A percentile compares a stretch with the other conserved stretches of the same genome.
Evolutionary conservation across 2,329 filamentous ascomycete genomes (phyloP).

Genomic region (Torrubiellomyces zombiae): DNA sequence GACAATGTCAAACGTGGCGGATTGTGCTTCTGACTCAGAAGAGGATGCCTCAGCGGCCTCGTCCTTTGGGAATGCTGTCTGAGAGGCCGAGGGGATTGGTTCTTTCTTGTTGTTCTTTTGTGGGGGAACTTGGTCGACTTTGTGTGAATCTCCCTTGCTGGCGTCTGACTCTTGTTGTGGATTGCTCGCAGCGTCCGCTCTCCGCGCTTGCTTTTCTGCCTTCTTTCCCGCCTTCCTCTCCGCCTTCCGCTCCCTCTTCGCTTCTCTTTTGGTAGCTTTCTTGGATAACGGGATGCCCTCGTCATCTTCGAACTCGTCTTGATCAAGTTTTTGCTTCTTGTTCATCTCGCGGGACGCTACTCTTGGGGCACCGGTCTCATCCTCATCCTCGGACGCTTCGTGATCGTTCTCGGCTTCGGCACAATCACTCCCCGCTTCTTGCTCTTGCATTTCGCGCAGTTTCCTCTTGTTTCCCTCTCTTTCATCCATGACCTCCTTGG

Average conservation of each 20-base stretch:
- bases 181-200: too few relatives aligned
- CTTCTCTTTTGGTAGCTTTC: conserved; percentile 36
- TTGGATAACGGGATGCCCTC: conserved; percentile 20
- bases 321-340: conserved; percentile 34
- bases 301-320: conserved; percentile 11
- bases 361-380: conserved; percentile 23
- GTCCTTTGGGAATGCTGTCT: conserved; percentile 23
- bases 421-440: too few relatives aligned
- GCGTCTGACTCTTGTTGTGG: conserved; percentile 8
- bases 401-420: too few relatives aligned
- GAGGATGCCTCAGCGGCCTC: conserved; percentile 29
- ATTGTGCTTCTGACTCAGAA: conserved; percentile 31
- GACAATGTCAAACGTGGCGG: conserved; percentile 41
- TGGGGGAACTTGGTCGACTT: conserved; percentile 5
- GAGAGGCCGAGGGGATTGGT: conserved; percentile 12
- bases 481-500: conserved; percentile 87
- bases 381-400: conserved; percentile 24
- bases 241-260: conserved; percentile 27
- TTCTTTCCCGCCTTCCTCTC: conserved; percentile 16
- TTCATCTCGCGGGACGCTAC: conserved; percentile 29
- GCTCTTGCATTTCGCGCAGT: conserved; percentile 43
- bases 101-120: conserved; percentile 7
- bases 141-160: conserved; percentile 5
- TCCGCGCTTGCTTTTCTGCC: conserved; percentile 15
- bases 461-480: conserved; percentile 64